phyloP scores from a whole-genome alignment of 2,329 filamentous ascomycete genomes.

The Pseudogymnoascus sp. region DNA sequence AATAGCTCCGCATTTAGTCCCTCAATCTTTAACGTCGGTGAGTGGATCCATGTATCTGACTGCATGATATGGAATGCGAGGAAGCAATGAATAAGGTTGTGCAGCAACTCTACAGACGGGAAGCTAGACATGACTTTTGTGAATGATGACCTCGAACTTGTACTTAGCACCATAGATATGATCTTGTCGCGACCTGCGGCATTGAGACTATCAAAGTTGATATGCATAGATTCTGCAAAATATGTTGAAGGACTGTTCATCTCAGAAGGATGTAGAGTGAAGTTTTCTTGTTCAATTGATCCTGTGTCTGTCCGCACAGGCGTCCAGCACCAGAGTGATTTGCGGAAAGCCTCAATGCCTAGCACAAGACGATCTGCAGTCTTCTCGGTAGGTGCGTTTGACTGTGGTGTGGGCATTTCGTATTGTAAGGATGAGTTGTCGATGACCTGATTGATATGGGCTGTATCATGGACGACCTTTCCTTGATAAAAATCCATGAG shows the following conservation, averaged over 20 bases:
- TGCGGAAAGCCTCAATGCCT: background rate
- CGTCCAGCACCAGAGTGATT: background rate
- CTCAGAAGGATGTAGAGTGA: background rate
- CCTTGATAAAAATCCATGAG: constrained; percentile 12
- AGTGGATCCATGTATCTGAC: constrained; percentile 18
- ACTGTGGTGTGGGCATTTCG: background rate
- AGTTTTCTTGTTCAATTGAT: background rate
- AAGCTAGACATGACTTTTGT: constrained; percentile 14
- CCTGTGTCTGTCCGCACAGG: background rate
- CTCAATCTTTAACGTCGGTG: constrained; percentile 12
- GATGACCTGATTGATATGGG: background rate
- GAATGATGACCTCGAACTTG: background rate
- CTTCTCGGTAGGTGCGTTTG: background rate
- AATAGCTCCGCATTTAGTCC: constrained; percentile 10
- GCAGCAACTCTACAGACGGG: constrained; percentile 16
- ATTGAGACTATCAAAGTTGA: background rate
- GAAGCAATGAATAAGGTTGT: constrained; percentile 17
- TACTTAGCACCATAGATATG: constrained; percentile 17
- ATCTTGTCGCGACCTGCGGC: constrained; percentile 13
- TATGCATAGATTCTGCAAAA: background rate
- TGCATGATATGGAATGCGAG: constrained; percentile 9
- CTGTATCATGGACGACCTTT: background rate
- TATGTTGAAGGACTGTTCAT: background rate
- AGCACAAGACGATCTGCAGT: background rate
- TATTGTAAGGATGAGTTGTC: background rate